Evolutionary conservation across 257 asterid species (phyloP).

Genomic region (Handroanthus guayacan): DNA sequence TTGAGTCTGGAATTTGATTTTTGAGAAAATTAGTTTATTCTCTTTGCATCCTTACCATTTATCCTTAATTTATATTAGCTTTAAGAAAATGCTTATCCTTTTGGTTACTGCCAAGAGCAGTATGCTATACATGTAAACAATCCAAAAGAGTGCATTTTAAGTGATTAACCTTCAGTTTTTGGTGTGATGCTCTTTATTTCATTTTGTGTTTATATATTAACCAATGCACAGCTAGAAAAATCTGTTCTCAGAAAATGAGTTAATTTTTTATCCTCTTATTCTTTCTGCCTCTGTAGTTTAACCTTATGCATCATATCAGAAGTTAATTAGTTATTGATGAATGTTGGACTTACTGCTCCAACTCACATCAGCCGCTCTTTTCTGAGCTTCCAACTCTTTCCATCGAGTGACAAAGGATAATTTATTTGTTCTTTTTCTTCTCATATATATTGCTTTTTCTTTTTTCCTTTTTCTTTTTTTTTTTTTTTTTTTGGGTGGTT

Average conservation of each 20-base stretch:
- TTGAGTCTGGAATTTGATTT: background rate
- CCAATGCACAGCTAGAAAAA: background rate
- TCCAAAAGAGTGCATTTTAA: background rate
- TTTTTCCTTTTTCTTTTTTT: background rate
- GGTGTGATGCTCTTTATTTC: background rate
- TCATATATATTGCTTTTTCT: background rate
- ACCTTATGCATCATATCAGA: background rate
- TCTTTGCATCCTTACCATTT: too few species aligned
- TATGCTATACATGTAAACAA: too few species aligned
- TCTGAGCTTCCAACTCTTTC: conserved; percentile 3
- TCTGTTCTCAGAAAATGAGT: background rate
- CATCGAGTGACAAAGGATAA: background rate
- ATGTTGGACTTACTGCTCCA: too few species aligned
- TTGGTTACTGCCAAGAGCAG: too few species aligned
- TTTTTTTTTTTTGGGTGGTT: background rate
- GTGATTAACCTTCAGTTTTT: background rate
- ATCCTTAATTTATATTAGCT: too few species aligned
- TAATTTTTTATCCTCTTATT: background rate
- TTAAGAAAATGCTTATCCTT: too few species aligned
- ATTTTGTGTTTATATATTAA: background rate
- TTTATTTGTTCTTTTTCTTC: background rate
- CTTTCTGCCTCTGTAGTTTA: background rate
- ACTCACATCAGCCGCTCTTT: background rate
- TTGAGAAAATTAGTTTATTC: too few species aligned
- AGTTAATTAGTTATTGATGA: too few species aligned